Evolutionary conservation across 2,329 filamentous ascomycete genomes (phyloP).

Genomic region (Eutypa lata): DNA sequence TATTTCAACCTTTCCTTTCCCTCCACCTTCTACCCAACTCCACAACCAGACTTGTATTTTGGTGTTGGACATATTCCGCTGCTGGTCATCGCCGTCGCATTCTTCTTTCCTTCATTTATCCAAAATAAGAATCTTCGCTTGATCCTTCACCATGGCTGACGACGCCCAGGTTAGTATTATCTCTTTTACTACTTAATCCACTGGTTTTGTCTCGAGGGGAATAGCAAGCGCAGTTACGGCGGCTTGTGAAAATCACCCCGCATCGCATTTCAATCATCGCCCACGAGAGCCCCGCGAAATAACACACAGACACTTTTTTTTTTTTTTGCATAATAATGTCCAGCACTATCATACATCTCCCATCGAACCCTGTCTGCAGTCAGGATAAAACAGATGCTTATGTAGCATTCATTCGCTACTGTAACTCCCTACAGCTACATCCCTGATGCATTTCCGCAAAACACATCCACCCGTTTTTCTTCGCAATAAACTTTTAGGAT

Average conservation of each 20-base stretch:
- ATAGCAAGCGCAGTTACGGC: neutral
- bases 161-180: constrained; percentile 46
- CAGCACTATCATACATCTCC: neutral
- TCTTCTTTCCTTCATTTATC: constrained; percentile 25
- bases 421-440: neutral
- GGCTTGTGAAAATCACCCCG: constrained; percentile 20
- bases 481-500: too few species aligned
- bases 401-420: neutral
- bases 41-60: constrained; percentile 24
- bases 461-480: neutral
- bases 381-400: neutral
- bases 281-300: constrained; percentile 16
- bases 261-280: constrained; percentile 16
- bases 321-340: neutral
- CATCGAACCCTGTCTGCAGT: neutral
- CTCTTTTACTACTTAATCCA: too few species aligned
- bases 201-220: neutral
- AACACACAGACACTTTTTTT: constrained; percentile 4
- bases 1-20: constrained; percentile 17
- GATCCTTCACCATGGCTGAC: constrained; percentile 57
- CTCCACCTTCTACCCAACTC: constrained; percentile 16
- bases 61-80: constrained; percentile 20
- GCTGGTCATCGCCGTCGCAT: constrained; percentile 22
- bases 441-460: constrained; percentile 3
- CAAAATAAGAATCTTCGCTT: constrained; percentile 19